Evolutionary conservation across 371 early-diverging fungal genomes (phyloP), one percentile per base, ranked within the genome.

Genomic region (Entomophthora muscae): DNA sequence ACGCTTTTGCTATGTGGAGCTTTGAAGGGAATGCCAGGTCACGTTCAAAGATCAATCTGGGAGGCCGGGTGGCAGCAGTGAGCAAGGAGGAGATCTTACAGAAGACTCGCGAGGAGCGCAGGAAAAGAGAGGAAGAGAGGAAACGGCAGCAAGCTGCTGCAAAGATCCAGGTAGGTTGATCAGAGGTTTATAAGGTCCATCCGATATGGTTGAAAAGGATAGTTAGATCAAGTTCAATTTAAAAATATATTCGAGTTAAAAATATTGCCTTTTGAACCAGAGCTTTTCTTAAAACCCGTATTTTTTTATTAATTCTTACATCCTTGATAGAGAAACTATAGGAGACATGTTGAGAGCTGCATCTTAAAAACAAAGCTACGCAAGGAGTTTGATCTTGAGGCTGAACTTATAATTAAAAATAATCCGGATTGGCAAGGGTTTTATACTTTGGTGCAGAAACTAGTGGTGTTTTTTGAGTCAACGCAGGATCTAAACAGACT

Each of bases 1-100:
- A n/a, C n/a, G n/a, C n/a, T n/a, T n/a, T n/a, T n/a, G 42, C 17
- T 42, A 66, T 66, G 67, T 66, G 61, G 26, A 58, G 27, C 31
- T 88, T 88, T 67, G 86, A 86, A 70, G 89, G 89, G 31, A 83
- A 84, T 65, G 82, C 75, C 66, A 85, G 78, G 68, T 68, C 77
- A 42, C 78, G 76, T 61, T 76, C 85, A 21, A 77, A 79, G 58
- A 91, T 93, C 63, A 89, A 83, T 66, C 80, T 93, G 64, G 91
- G 91, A 31, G 90, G 91, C 1, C 75, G 74, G 23, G 78, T 73
- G 27, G 70, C 73, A 32, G 75, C 80, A 21, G 75, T 82, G 52
- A 81, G 84, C 67, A 86, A 83, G 59, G 75, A 77, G 31, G 75
- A 76, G 1, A 73, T 91, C 3, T 68, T 94, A 64, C 72, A 75